These are phyloP conservation scores for Fusarium buharicum DNA, from an alignment of 2,329 filamentous ascomycete genomes.

Conservation along the genomic window DNA sequence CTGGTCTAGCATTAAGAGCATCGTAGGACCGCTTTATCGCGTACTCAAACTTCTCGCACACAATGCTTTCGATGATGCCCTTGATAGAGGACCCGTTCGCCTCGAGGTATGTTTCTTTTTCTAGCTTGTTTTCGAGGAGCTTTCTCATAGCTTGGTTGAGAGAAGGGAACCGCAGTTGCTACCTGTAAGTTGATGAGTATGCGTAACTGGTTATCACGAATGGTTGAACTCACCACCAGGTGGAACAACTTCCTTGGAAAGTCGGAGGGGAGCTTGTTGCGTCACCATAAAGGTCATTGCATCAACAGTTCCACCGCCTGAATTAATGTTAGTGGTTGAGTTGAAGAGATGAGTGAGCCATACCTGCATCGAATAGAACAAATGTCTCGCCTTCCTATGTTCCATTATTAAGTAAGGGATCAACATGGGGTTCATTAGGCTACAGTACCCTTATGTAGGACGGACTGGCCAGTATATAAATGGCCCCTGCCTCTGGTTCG, in stretches of 20 bases:
- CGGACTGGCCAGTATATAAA: not conserved
- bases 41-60: not conserved
- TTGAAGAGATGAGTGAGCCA: rapidly evolving
- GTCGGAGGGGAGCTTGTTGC: not conserved
- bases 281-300: not conserved
- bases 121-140: not conserved
- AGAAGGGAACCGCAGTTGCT: no score
- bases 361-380: constrained; percentile 8
- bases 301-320: constrained; percentile 10
- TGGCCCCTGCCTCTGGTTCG: no score
- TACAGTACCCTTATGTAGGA: not conserved
- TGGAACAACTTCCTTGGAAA: not conserved
- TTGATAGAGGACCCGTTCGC: no score
- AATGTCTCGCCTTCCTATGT: not conserved
- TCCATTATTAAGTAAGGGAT: no score
- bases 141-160: not conserved
- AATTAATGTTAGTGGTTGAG: not conserved
- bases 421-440: no score
- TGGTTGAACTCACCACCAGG: no score
- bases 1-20: not conserved
- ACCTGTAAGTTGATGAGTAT: no score
- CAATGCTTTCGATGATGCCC: no score
- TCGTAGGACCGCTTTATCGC: not conserved
- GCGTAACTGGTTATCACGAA: no score
- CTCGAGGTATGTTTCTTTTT: no score